Percentiles rank a stretch among this genome's conserved stretches.
Conservation (phyloP, 371 early-diverging fungal species). For the Apophysomyces elegans region DNA sequence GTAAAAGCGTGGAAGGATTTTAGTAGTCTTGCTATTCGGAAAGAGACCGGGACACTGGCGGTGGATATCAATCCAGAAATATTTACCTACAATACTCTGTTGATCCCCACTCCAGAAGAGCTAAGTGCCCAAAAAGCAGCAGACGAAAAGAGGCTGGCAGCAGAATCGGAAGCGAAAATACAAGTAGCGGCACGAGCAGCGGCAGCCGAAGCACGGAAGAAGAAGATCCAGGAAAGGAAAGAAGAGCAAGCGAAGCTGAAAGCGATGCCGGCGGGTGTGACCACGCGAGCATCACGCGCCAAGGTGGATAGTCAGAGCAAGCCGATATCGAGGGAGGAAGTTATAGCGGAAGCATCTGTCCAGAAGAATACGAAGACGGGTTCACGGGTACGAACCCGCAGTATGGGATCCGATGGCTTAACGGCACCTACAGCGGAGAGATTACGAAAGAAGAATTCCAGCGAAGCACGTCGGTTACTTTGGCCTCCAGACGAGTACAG, state of each 20-base stretch:
- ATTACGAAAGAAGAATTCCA: conserved; percentile 18
- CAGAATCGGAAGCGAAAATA: conserved; percentile 14
- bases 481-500: conserved; percentile 19
- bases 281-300: conserved; percentile 8
- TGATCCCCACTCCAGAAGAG: conserved; percentile 31
- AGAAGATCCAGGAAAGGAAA: conserved; percentile 12
- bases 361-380: neutral
- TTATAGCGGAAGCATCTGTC: neutral
- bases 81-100: conserved; percentile 47
- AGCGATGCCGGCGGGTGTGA: neutral
- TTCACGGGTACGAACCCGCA: conserved; percentile 21
- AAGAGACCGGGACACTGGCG: conserved; percentile 50
- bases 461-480: conserved; percentile 25
- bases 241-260: neutral
- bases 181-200: conserved; percentile 18
- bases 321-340: neutral
- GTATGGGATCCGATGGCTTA: conserved; percentile 27
- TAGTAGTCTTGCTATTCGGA: conserved; percentile 37
- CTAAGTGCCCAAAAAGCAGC: conserved; percentile 16
- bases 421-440: conserved; percentile 25
- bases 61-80: conserved; percentile 57
- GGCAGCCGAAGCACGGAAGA: conserved; percentile 12
- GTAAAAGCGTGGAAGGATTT: conserved; percentile 47
- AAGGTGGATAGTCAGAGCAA: neutral
- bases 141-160: conserved; percentile 13